Conservation (phyloP, 805 yeast genomes). For the Candida sithepensis region DNA sequence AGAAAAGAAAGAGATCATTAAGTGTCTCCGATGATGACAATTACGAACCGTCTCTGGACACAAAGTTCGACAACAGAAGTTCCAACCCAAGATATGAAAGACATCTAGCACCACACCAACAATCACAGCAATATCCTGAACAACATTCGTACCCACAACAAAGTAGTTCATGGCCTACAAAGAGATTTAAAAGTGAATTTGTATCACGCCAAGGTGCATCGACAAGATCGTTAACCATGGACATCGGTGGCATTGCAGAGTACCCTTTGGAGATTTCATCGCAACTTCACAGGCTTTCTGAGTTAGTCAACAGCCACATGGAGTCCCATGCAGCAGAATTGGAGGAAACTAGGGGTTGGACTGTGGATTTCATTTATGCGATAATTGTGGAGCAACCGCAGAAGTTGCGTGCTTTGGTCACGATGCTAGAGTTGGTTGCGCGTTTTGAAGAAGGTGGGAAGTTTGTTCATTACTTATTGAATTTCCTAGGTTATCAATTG, state of each 20-base stretch:
- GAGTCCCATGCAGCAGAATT: slow-evolving; percentile 45
- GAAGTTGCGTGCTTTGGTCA: slow-evolving; percentile 69
- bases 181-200: slow-evolving; percentile 13
- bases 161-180: background rate
- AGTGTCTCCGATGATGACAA: slow-evolving; percentile 14
- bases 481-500: slow-evolving; percentile 61
- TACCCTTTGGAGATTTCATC: background rate
- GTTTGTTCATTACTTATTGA: slow-evolving; percentile 67
- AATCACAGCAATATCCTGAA: background rate
- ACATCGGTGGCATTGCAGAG: background rate
- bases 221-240: background rate
- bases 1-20: slow-evolving; percentile 9
- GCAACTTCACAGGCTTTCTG: slow-evolving; percentile 42
- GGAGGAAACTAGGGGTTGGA: slow-evolving; percentile 49
- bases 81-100: background rate
- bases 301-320: slow-evolving; percentile 48
- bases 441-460: slow-evolving; percentile 45
- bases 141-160: background rate
- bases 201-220: slow-evolving; percentile 23
- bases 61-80: background rate
- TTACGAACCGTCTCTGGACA: slow-evolving; percentile 3
- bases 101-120: background rate
- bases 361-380: slow-evolving; percentile 63
- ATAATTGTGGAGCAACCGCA: slow-evolving; percentile 87
- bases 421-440: slow-evolving; percentile 63